A percentile compares a stretch with the other conserved stretches of the same genome.
These are phyloP conservation scores for Colletotrichum magnum DNA, from an alignment of 2,329 filamentous ascomycete genomes.

Conservation along the genomic window DNA sequence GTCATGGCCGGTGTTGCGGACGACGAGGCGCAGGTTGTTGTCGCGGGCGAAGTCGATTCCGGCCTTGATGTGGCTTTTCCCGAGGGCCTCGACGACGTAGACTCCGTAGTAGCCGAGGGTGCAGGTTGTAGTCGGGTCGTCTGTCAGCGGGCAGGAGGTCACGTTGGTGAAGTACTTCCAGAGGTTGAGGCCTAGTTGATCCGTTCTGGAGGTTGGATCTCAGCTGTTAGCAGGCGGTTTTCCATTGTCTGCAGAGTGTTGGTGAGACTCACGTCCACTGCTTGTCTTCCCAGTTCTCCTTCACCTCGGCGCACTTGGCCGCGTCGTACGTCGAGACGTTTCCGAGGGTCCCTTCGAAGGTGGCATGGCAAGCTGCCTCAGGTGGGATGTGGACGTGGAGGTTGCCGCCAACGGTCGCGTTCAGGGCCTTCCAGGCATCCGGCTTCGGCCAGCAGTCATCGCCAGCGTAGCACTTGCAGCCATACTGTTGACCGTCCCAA, in stretches of 20 bases:
- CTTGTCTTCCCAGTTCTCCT: too few species aligned
- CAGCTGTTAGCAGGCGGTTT: too few species aligned
- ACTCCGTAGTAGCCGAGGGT: conserved; percentile 56
- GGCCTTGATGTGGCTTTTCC: conserved; percentile 45
- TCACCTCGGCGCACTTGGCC: too few species aligned
- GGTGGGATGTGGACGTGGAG: conserved; percentile 49
- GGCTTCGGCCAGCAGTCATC: conserved; percentile 50
- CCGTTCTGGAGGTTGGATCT: too few species aligned
- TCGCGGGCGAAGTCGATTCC: conserved; percentile 48
- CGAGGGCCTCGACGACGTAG: conserved; percentile 47
- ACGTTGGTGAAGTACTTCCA: too few species aligned
- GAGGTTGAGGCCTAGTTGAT: too few species aligned
- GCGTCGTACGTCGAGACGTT: too few species aligned
- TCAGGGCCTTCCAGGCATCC: conserved; percentile 48
- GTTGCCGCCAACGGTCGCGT: conserved; percentile 53
- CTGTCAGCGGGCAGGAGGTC: conserved; percentile 49
- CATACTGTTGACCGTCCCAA: too few species aligned
- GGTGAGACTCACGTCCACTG: too few species aligned
- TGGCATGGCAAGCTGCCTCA: conserved; percentile 52
- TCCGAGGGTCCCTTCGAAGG: too few species aligned
- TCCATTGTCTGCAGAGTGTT: too few species aligned
- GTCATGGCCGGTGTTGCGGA: conserved; percentile 72
- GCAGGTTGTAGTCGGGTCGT: conserved; percentile 44
- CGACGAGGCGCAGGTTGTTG: conserved; percentile 65
- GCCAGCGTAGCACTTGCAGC: conserved; percentile 24